Evolutionary conservation across 1,284 basidiomycete species (phyloP), one percentile per base, ranked within the genome.

Genomic region (Ceratobasidium theobromae): DNA sequence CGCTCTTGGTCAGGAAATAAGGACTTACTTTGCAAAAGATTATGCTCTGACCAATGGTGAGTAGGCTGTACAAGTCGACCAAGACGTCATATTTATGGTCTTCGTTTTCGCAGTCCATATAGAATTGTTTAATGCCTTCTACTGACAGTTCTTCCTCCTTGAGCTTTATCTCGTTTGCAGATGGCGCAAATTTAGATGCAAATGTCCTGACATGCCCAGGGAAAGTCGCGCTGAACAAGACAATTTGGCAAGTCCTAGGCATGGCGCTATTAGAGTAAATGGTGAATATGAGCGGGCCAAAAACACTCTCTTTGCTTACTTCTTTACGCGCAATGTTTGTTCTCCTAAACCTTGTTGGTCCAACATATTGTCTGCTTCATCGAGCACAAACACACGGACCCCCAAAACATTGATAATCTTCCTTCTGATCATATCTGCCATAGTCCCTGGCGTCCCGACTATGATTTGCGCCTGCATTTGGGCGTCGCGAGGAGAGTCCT

Each of bases 301-400:
- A 4, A 45, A 5, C 5, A 32, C 25, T 18, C 23, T 12, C 5
- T 16, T 46, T 14, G 79, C 87, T 65, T 70, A 94, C 94, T 95
- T 97, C 79, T 98, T 98, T 67, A 98, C 94, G 55, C 90, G 85
- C 68, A 96, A 79, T 1, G 93, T 96, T 78, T 99, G 96, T 72
- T 99, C 97, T n/a, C 94, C 94, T 58, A 99, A 79, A 23, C 95
- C 94, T 76, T 96, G 93, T 74, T 94, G 88, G 75, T 96, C 95
- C 70, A 99, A 82, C 95, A 99, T 98, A 77, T 98, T 97, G 78
- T 99, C 97, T 32, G 97, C 97, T 79, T 99, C 97, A 75, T 99
- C 97, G 21, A 99, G 82, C 9, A 99, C 96, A 69, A 99, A 95
- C 9, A 98, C 93, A 74, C 93, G 93, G 75, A 99, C 85, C 40